Conservation (phyloP, 2,329 filamentous ascomycete species). For the Fusarium dlaminii region DNA sequence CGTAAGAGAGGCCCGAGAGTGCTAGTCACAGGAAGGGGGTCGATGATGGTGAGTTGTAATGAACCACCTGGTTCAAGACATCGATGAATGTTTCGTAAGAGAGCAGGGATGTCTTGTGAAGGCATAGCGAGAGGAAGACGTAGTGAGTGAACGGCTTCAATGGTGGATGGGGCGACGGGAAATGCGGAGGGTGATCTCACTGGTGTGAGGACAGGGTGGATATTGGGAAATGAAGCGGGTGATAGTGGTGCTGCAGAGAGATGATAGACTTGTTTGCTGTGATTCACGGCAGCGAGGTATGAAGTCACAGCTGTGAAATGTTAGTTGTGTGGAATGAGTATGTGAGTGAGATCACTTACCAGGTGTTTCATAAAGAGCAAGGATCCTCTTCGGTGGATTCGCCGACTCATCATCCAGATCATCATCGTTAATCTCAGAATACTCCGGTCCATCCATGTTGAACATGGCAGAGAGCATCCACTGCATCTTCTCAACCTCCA, state of each 20-base stretch:
- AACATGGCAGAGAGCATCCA: constrained; percentile 70
- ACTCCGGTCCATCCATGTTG: constrained; percentile 47
- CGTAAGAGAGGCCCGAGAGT: constrained; percentile 66
- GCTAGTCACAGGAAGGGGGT: constrained; percentile 65
- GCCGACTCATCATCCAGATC: constrained; percentile 40
- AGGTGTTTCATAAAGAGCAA: constrained; percentile 29
- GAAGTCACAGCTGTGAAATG: constrained; percentile 6
- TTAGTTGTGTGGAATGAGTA: not conserved
- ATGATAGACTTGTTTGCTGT: constrained; percentile 25
- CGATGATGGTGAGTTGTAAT: constrained; percentile 68
- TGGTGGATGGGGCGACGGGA: constrained; percentile 54
- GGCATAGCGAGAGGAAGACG: constrained; percentile 66
- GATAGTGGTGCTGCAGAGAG: constrained; percentile 33
- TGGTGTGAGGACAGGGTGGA: constrained; percentile 53
- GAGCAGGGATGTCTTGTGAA: constrained; percentile 63
- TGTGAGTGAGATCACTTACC: not conserved
- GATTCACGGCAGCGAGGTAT: constrained; percentile 20
- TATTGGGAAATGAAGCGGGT: constrained; percentile 50
- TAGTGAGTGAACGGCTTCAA: constrained; percentile 62
- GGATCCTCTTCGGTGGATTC: constrained; percentile 12
- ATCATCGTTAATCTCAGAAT: not conserved
- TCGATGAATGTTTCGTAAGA: constrained; percentile 66
- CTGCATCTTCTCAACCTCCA: constrained; percentile 63
- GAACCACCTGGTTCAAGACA: constrained; percentile 65
- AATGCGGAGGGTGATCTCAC: constrained; percentile 49